phyloP scores from a whole-genome alignment of 257 asterid species.

The Capsicum rhomboideum region DNA sequence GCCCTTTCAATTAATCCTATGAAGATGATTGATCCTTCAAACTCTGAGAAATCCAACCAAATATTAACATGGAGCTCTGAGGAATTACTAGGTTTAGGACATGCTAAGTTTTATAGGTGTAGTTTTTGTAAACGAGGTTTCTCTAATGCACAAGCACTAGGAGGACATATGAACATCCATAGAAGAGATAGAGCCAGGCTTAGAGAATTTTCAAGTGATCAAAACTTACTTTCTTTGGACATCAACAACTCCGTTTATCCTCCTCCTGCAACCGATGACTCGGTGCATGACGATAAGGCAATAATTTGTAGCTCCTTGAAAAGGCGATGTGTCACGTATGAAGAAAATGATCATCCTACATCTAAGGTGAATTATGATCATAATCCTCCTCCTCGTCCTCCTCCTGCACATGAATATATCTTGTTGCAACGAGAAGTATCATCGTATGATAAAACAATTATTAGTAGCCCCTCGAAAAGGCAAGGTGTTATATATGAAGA shows the following conservation, averaged over 20 bases:
- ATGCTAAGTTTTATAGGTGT: slow-evolving; percentile 37
- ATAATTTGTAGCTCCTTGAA: not conserved
- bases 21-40: slow-evolving; percentile 27
- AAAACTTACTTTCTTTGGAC: slow-evolving; percentile 1
- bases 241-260: not conserved
- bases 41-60: not conserved
- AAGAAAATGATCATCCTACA: not conserved
- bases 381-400: not conserved
- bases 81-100: slow-evolving; percentile 3
- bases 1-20: not conserved
- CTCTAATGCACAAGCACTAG: slow-evolving; percentile 70
- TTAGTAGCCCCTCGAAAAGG: not conserved
- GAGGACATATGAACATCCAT: slow-evolving; percentile 82
- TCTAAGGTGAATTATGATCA: not conserved
- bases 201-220: slow-evolving; percentile 26
- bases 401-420: not conserved
- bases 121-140: slow-evolving; percentile 60
- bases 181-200: slow-evolving; percentile 67
- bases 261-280: not conserved
- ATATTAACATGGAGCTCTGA: slow-evolving; percentile 4
- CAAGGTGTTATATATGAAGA: not conserved
- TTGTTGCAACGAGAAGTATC: not conserved
- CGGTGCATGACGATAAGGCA: not conserved
- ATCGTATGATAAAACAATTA: not conserved
- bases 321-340: not conserved